These are phyloP conservation scores for Kwoniella shivajii DNA, from an alignment of 1,284 basidiomycete genomes.

Conservation along the genomic window DNA sequence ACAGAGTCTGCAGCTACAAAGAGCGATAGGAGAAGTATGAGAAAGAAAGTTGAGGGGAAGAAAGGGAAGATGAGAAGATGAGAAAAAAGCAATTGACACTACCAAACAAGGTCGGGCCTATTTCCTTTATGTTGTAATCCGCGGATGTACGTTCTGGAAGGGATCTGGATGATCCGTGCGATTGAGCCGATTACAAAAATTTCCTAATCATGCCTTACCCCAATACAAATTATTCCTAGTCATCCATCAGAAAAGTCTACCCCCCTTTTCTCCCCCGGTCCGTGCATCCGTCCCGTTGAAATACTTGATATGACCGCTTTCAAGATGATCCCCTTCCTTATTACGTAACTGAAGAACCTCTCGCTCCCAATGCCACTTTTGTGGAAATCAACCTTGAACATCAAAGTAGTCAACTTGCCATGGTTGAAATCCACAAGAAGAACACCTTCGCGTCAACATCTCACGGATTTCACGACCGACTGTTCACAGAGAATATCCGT, in stretches of 20 bases:
- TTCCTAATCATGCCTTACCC: neutral
- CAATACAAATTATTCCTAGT: neutral
- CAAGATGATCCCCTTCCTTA: neutral
- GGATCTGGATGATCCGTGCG: too few relatives aligned
- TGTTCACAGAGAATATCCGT: neutral
- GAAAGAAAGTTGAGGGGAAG: neutral
- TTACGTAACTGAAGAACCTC: too few relatives aligned
- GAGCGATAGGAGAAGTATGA: neutral
- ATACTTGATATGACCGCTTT: neutral
- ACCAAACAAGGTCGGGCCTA: neutral
- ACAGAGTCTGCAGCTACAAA: neutral
- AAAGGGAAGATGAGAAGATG: neutral
- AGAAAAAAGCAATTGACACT: neutral
- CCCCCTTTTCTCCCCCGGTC: neutral
- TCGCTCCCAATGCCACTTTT: too few relatives aligned
- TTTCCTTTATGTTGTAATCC: too few relatives aligned
- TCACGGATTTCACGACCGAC: too few relatives aligned
- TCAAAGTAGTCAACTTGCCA: neutral
- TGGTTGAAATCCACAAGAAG: too few relatives aligned
- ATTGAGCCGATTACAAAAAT: too few relatives aligned
- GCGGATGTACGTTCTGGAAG: too few relatives aligned
- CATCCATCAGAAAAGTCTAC: neutral
- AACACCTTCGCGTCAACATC: too few relatives aligned
- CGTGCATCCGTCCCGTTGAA: neutral
- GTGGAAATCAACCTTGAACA: neutral